Percentiles rank a stretch among this genome's conserved stretches.
These are phyloP conservation scores for Tylopilus sp. DNA, from an alignment of 768 basidiomycete genomes.

Conservation along the genomic window DNA sequence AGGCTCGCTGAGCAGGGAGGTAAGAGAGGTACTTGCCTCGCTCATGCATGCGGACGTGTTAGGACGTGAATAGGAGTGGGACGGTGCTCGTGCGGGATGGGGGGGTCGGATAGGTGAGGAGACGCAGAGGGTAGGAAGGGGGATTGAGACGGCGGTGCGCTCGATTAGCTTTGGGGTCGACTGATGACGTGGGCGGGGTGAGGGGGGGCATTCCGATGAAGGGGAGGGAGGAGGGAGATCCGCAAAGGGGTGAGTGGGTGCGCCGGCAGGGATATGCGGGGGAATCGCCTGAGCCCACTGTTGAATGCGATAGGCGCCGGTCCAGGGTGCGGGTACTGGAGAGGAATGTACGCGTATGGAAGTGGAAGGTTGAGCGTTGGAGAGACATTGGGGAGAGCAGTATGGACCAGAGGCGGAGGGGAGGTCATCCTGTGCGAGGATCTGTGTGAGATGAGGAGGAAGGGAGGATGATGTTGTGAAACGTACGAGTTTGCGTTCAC, in stretches of 20 bases:
- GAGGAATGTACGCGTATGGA: background rate
- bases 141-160: conserved; percentile 28
- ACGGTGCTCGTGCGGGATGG: conserved; percentile 31
- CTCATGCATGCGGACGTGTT: conserved; percentile 33
- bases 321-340: background rate
- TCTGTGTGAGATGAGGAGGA: background rate
- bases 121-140: conserved; percentile 48
- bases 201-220: conserved; percentile 15
- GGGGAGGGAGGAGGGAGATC: conserved; percentile 11
- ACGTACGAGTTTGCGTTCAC: conserved; percentile 57
- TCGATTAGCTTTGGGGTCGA: conserved; percentile 35
- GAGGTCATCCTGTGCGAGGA: conserved; percentile 19
- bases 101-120: conserved; percentile 36
- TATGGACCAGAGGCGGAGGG: conserved; percentile 40
- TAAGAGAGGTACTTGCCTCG: conserved; percentile 48
- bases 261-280: conserved; percentile 30
- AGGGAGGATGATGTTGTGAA: background rate
- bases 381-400: conserved; percentile 49
- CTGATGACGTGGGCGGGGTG: conserved; percentile 22
- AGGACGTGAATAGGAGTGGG: conserved; percentile 31
- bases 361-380: conserved; percentile 37
- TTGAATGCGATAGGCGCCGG: conserved; percentile 19
- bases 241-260: conserved; percentile 26
- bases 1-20: conserved; percentile 45
- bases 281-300: conserved; percentile 32